A percentile compares a stretch with the other conserved stretches of the same genome.
phyloP scores from a whole-genome alignment of 2,329 filamentous ascomycete genomes.

The Claviceps sp. region DNA sequence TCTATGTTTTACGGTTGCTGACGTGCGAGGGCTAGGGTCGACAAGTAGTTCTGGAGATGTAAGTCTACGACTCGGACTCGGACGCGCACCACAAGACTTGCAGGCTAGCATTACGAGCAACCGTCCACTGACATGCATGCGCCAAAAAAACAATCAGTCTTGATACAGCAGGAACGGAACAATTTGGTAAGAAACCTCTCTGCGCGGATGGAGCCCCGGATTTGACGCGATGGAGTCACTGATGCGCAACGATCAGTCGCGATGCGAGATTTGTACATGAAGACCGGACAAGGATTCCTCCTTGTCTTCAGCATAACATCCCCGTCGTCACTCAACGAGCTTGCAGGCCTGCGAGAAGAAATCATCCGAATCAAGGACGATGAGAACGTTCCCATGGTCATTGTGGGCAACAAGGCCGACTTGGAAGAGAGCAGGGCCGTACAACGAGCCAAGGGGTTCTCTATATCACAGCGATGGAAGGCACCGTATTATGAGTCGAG shows the following conservation, averaged over 20 bases:
- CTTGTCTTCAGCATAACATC: constrained; percentile 89
- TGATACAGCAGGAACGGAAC: constrained; percentile 83
- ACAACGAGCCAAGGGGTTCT: constrained; percentile 65
- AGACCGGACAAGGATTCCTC: constrained; percentile 81
- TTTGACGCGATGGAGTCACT: background rate
- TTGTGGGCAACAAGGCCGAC: constrained; percentile 86
- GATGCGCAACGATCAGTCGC: constrained; percentile 28
- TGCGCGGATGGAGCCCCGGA: background rate
- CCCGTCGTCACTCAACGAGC: constrained; percentile 66
- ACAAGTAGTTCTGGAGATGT: constrained; percentile 85
- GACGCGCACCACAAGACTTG: constrained; percentile 3
- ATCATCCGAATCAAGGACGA: constrained; percentile 87
- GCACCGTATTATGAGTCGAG: constrained; percentile 87
- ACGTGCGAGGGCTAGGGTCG: constrained; percentile 44
- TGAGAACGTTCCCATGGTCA: constrained; percentile 72
- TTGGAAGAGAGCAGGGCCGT: constrained; percentile 76
- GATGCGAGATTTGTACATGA: constrained; percentile 80
- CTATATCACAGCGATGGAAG: constrained; percentile 75
- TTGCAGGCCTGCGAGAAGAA: constrained; percentile 71
- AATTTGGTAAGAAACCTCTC: constrained; percentile 56
- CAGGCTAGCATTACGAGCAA: background rate
- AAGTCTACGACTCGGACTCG: constrained; percentile 22
- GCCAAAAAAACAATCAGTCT: constrained; percentile 34
- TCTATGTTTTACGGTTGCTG: background rate
- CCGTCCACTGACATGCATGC: constrained; percentile 11